These are phyloP conservation scores for Oleoguttula mirabilis DNA, from an alignment of 495 filamentous ascomycete species.

Conservation along the genomic window DNA sequence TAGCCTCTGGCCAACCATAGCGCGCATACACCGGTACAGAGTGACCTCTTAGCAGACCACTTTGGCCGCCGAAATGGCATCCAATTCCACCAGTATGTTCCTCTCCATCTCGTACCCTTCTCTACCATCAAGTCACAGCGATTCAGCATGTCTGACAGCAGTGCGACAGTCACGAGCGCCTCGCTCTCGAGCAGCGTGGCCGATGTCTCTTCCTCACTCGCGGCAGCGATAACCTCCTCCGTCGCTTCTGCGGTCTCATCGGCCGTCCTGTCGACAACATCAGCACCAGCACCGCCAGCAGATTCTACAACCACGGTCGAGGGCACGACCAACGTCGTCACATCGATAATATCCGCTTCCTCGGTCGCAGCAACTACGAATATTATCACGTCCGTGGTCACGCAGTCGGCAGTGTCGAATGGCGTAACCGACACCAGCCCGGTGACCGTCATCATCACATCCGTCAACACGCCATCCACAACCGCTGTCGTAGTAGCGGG, in stretches of 20 bases:
- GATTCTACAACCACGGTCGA: constrained; percentile 11
- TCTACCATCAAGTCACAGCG: not conserved
- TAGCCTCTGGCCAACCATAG: constrained; percentile 8
- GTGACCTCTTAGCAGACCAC: not conserved
- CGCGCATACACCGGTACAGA: not conserved
- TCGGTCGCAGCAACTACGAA: constrained; percentile 23
- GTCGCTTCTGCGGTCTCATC: constrained; percentile 1
- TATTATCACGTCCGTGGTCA: constrained; percentile 27
- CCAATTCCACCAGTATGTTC: constrained; percentile 2
- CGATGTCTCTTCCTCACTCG: constrained; percentile 4
- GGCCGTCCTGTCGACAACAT: not conserved
- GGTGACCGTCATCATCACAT: constrained; percentile 11
- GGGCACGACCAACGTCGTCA: constrained; percentile 15
- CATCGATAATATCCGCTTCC: constrained; percentile 21
- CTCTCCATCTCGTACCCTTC: not conserved
- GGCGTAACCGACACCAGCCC: constrained; percentile 17
- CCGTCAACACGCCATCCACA: constrained; percentile 2
- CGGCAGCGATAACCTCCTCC: constrained; percentile 2
- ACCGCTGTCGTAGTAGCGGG: constrained; percentile 1
- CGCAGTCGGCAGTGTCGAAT: constrained; percentile 15
- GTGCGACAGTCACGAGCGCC: not conserved
- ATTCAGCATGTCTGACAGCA: not conserved
- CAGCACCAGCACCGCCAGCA: no score
- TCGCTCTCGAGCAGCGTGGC: not conserved
- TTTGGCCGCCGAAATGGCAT: constrained; percentile 1